Base-by-base conservation (phyloP, 2,329 filamentous ascomycete species). In the Botrytis pseudocinerea region DNA sequence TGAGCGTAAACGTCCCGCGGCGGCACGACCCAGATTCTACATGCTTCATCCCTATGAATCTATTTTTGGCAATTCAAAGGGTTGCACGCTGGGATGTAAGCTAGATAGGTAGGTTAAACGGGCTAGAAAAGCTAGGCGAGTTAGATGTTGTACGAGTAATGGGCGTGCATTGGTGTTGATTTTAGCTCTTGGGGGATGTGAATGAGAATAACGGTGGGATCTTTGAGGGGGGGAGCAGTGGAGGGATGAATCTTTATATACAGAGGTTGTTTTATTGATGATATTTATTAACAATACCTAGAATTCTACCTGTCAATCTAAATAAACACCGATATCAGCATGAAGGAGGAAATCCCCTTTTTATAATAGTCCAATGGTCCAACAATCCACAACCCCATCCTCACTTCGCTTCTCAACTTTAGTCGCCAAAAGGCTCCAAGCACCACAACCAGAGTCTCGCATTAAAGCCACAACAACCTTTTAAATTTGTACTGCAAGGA, bases 11-110 rank as follows among this genome's bases (percentile, higher is more conserved):
- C 62, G 62, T 65, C 28, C 20, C 62, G 28, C 18, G 14, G 62
- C 62, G 62, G 62, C 62, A 65, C 62, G 62, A 65, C 28, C 62
- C 62, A 48, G 28, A 25, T 46, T 48, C 12, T 48, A 22, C 42
- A 65, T 16, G 62, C 62, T 35, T 48, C 6, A 48, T 65, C 42
- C 42, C 2, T 48, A 48, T n/a, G n/a, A 16, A 32, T 48, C n/a
- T 65, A 48, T 25, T 32, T 25, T 48, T 48, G 44, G 62, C 16
- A 7, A 14, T 25, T 60, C 3, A 25, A 12, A 22, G 28, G 32
- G 20, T 54, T 7, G 28, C 0, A 35, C 57, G 18, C 16, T 60
- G 57, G 28, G 28, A 22, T 22, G 22, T 18, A 60, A 35, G 32
- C 48, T 25, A 8, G 32, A 32, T 38, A 10, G 2, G 22, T 35